Percentiles rank a stretch among this genome's conserved stretches.
Conservation (phyloP, 2,329 filamentous ascomycete species). For the Xylaria arbuscula region DNA sequence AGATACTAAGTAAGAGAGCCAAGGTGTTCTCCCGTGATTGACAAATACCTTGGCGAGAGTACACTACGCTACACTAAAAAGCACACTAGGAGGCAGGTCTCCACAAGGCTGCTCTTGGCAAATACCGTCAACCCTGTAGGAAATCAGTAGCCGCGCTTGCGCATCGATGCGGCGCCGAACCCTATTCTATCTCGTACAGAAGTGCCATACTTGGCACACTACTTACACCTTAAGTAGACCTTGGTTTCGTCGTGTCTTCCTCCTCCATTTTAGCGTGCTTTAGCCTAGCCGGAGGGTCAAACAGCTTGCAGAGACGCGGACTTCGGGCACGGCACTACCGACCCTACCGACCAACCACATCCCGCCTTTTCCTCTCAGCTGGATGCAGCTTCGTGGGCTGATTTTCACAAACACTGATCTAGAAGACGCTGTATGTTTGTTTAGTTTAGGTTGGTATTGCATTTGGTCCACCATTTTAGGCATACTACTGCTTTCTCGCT, state of each 20-base stretch:
- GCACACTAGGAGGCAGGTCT: slow-evolving; percentile 4
- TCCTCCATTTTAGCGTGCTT: neutral
- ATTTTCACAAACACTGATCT: slow-evolving; percentile 1
- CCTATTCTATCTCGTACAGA: slow-evolving; percentile 7
- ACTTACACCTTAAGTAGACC: neutral
- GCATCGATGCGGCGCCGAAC: slow-evolving; percentile 21
- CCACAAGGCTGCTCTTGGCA: slow-evolving; percentile 25
- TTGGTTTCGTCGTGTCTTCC: slow-evolving; percentile 21
- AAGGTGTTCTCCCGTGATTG: slow-evolving; percentile 15
- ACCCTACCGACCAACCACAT: slow-evolving; percentile 1
- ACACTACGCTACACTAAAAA: neutral
- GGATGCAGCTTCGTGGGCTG: neutral
- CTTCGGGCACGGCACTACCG: slow-evolving; percentile 9
- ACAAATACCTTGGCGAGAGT: slow-evolving; percentile 32
- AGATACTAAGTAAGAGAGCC: neutral
- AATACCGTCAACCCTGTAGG: slow-evolving; percentile 12
- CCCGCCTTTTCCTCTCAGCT: slow-evolving; percentile 18
- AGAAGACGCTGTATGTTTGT: neutral
- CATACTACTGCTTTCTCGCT: neutral
- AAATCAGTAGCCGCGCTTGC: slow-evolving; percentile 12
- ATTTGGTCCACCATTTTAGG: slow-evolving; percentile 3
- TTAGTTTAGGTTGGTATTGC: neutral
- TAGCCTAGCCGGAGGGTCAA: slow-evolving; percentile 1
- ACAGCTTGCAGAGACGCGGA: slow-evolving; percentile 15
- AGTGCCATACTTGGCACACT: slow-evolving; percentile 8